These are phyloP conservation scores for Candida maris DNA, from an alignment of 805 yeast species.

Conservation along the genomic window DNA sequence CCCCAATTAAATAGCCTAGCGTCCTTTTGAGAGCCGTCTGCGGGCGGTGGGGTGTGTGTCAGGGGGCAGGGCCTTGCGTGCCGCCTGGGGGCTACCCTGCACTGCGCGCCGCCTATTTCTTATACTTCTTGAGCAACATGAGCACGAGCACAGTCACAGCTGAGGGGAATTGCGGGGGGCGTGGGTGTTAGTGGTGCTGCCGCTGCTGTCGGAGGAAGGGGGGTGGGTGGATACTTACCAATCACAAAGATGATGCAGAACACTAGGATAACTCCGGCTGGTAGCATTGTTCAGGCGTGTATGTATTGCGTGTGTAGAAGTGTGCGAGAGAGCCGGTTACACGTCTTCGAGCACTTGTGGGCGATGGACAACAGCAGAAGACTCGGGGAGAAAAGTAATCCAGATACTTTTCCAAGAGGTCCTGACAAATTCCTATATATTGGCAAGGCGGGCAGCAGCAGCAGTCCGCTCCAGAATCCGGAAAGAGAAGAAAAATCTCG, in stretches of 20 bases:
- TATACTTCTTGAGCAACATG: slow-evolving; percentile 30
- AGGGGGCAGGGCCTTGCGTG: slow-evolving; percentile 1
- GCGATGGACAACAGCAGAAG: too few relatives aligned
- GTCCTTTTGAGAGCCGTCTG: not conserved
- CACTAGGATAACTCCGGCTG: slow-evolving; percentile 65
- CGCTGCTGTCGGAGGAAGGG: too few relatives aligned
- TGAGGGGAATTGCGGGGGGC: slow-evolving; percentile 5
- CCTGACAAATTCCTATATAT: too few relatives aligned
- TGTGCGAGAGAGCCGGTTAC: too few relatives aligned
- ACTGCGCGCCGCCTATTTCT: slow-evolving; percentile 26
- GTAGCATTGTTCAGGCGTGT: slow-evolving; percentile 49
- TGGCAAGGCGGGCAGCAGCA: too few relatives aligned
- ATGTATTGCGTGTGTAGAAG: too few relatives aligned
- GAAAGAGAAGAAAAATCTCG: too few relatives aligned
- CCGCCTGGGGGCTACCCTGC: not conserved
- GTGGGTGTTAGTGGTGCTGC: too few relatives aligned
- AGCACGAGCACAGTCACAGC: slow-evolving; percentile 29
- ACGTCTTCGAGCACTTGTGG: too few relatives aligned
- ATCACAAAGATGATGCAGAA: slow-evolving; percentile 51
- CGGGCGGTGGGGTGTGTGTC: slow-evolving; percentile 1
- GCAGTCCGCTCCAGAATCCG: too few relatives aligned
- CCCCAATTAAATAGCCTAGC: slow-evolving; percentile 1
- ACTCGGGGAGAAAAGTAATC: too few relatives aligned
- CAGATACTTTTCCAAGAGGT: too few relatives aligned
- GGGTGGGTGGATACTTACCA: slow-evolving; percentile 24